Evolutionary conservation across 2,329 filamentous ascomycete genomes (phyloP), one percentile per base, ranked within the genome.

Genomic region (Chrysoporthe puriensis): DNA sequence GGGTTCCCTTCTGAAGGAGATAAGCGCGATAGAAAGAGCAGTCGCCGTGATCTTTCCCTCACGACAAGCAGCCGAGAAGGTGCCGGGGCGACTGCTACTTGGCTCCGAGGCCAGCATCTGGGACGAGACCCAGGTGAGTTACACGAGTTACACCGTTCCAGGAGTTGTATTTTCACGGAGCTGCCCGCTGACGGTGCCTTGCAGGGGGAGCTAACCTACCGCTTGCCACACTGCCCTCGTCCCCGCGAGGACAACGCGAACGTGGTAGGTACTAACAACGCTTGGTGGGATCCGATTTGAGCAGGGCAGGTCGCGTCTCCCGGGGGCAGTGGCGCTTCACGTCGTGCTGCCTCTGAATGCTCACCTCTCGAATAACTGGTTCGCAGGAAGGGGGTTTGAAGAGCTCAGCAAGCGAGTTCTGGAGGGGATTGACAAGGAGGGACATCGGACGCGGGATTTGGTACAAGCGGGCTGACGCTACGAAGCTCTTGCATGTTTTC

Each of bases 91-190:
- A 77, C 79, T 75, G 79, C 77, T 74, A 83, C 82, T 84, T 84
- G 84, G 83, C 84, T 83, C 83, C 81, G 82, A 80, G 85, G 83
- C 83, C 83, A 85, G 83, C 83, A 74, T 82, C 82, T 82, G 79
- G 83, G 83, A 84, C 83, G 85, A 74, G 83, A 83, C 83, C 83
- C 79, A 82, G 81, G 79, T 82, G 79, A 79, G 77, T 73, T 76
- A 74, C 57, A 71, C 71, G 79, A 79, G 77, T 73, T 76, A 74
- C 57, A 71, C 71, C 74, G 43, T 11, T 36, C 21, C 1, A 3
- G 14, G 21, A 2, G 26, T 3, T 34, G 54, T 26, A 26, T 26
- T n/a, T 54, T 34, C 21, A 13, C 26, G 13, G 54, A 5, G 32
- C 13, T 0, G 0, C 1, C 26, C 54, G 16, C 21, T 16, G 26